Base-by-base conservation (phyloP, 2,329 filamentous ascomycete genomes). In the Colletotrichum destructivum region DNA sequence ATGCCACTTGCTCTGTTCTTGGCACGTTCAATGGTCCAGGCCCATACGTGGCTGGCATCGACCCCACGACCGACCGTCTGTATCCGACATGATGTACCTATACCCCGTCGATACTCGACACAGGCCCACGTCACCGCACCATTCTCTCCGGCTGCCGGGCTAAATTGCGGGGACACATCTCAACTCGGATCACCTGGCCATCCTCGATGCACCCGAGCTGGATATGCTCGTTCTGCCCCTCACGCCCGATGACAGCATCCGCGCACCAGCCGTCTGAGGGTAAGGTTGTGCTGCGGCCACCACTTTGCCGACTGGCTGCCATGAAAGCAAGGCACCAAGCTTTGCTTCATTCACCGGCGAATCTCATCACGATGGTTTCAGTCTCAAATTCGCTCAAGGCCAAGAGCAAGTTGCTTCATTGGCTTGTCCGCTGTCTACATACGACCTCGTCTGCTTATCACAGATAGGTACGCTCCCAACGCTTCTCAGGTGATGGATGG, bases 131-230 rank as follows among this genome's bases (percentile, higher is more conserved):
- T 64, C 69, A 72, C 65, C 65, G 69, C 69, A 69, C 65, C 69
- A 64, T 64, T 69, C 57, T 54, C 69, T 72, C 69, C 69, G 65
- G 65, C 52, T 55, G 57, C 54, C 60, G 54, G 38, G 54, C 65
- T 72, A 63, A 69, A 72, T 60, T 71, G 65, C 65, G 69, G 65
- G 69, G 69, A 38, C 59, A 60, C 55, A 64, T 54, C 40, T 60
- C 69, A 72, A 49, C 38, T 42, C 46, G 52, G 44, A 66, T 72
- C 69, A 72, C 69, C 69, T 69, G 65, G 47, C 47, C 65, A 38
- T 54, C 65, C 52, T 52, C 59, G 65, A 69, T 38, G 44, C 55
- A 60, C n/a, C 62, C 54, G 52, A 66, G 38, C 52, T 65, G 23
- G 55, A 57, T 11, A 11, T 57, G 55, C 35, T 42, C 62, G 46